Percentiles rank a stretch among this genome's conserved stretches.
Conservation (phyloP, 2,329 filamentous ascomycete genomes). For the Dryadomyces quercus-mongolicae region DNA sequence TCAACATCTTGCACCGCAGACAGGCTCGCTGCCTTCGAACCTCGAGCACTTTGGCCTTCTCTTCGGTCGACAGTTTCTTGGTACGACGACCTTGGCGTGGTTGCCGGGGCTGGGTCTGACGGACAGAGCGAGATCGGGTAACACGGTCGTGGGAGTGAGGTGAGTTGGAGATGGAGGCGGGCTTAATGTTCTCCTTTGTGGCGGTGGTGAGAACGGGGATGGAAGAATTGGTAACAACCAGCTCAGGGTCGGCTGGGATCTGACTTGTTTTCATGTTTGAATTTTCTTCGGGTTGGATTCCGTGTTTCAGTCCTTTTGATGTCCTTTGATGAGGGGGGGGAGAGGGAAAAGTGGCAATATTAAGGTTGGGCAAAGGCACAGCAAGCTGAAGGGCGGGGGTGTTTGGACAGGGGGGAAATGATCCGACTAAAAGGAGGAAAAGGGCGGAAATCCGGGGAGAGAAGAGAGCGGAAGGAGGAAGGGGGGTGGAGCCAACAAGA, state of each 20-base stretch:
- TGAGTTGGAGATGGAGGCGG: neutral
- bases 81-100: conserved; percentile 9
- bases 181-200: neutral
- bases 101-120: neutral
- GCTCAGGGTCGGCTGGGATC: neutral
- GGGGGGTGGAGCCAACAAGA: neutral
- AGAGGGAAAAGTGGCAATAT: neutral
- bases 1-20: conserved; percentile 18
- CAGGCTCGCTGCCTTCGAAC: conserved; percentile 17
- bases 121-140: neutral
- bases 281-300: neutral
- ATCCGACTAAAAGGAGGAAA: neutral
- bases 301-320: neutral
- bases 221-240: neutral
- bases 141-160: neutral
- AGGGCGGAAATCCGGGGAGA: neutral
- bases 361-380: neutral
- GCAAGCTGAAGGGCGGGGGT: neutral
- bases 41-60: conserved; percentile 14
- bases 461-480: neutral
- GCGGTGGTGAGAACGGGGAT: neutral
- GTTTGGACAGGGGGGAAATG: neutral
- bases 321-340: neutral
- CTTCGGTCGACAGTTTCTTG: conserved; percentile 14
- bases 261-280: neutral